Base-by-base conservation (phyloP, 331 rosid genomes). In the Telfairia occidentalis region DNA sequence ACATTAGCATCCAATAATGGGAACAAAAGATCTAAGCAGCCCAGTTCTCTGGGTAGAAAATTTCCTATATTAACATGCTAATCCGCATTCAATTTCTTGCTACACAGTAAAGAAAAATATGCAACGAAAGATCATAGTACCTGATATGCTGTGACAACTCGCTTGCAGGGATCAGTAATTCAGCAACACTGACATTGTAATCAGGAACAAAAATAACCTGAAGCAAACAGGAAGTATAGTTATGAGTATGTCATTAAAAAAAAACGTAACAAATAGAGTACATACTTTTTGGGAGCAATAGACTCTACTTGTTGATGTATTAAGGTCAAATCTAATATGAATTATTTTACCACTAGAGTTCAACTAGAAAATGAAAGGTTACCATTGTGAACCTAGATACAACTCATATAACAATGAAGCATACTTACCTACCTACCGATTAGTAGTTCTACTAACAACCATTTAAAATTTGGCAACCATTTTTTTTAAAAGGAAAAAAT, bases 91-190 rank as follows among this genome's bases (percentile, higher is more conserved):
- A 19, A 35, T 29, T 18, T 38, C 49, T 65, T 9, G 50, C n/a
- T 60, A 59, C 64, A 76, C 34, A 78, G 79, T 60, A 74, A 45
- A 64, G 65, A 50, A 74, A 66, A 81, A 15, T 72, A 42, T 8
- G 42, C 40, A 52, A 75, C 32, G 18, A 40, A 75, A 70, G 12
- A 55, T 38, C 54, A 34, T 66, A 64, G 28, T 81, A 91, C 96
- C 97, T 95, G 86, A 95, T 95, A 83, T 91, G 99, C 75, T 95
- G 99, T 59, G 99, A 95, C 71, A 95, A 83, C 82, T 95, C 99
- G 81, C 99, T 95, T 19, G 99, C 96, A 19, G 99, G 99, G 77
- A 95, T 95, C 71, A 95, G 89, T 81, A 85, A 57, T 86, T 95
- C 99, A 16, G 97, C 99, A 50, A 85, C 96, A 81, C 96, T 95